Conservation (phyloP, 805 yeast species). For the Dipodascus geniculatus region DNA sequence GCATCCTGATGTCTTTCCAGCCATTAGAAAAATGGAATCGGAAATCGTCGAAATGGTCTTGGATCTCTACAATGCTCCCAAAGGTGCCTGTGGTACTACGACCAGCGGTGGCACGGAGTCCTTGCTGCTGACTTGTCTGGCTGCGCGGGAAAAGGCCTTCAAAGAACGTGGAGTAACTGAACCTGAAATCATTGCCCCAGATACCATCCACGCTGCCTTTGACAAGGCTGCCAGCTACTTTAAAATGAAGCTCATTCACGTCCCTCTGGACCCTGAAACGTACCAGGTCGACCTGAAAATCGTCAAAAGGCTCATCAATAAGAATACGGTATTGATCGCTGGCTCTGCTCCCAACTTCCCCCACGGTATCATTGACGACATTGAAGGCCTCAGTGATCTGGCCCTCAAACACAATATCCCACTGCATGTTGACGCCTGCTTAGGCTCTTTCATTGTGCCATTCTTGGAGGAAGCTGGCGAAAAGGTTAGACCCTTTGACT, state of each 20-base stretch:
- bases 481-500: constrained; percentile 55
- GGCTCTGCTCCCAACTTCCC: constrained; percentile 98
- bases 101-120: constrained; percentile 97
- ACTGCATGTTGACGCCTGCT: constrained; percentile 89
- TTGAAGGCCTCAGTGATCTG: constrained; percentile 52
- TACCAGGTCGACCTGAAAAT: constrained; percentile 54
- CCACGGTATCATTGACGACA: constrained; percentile 90
- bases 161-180: constrained; percentile 40
- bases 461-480: constrained; percentile 58
- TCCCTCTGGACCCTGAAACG: constrained; percentile 56
- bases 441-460: constrained; percentile 85
- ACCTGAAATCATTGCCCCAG: constrained; percentile 86
- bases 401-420: constrained; percentile 67
- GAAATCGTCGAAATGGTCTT: constrained; percentile 91
- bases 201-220: constrained; percentile 87
- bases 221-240: constrained; percentile 89
- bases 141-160: constrained; percentile 70
- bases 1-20: constrained; percentile 96
- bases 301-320: constrained; percentile 54
- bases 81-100: constrained; percentile 63
- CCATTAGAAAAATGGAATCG: constrained; percentile 90
- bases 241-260: constrained; percentile 73
- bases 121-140: constrained; percentile 67
- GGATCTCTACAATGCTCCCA: constrained; percentile 70
- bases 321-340: constrained; percentile 69